Conservation (phyloP, 2,329 filamentous ascomycete species). For the Sporothrix brasiliensis region DNA sequence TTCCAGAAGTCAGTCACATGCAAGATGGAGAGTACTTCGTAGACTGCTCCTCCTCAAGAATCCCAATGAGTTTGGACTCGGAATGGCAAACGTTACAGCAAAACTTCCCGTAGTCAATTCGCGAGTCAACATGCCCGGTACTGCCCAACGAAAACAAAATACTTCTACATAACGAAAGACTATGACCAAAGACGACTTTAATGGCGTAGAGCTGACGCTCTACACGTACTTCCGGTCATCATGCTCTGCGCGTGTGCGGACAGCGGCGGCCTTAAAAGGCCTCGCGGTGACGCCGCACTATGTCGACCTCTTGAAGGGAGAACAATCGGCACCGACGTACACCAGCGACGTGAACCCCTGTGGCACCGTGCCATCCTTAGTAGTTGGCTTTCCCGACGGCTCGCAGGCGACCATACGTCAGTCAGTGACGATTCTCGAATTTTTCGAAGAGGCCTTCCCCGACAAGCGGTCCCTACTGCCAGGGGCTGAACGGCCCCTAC, state of each 20-base stretch:
- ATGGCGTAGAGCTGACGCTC: background rate
- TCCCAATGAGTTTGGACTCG: no score
- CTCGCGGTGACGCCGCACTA: background rate
- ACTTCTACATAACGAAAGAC: background rate
- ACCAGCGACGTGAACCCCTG: background rate
- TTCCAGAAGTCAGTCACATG: background rate
- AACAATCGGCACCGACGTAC: background rate
- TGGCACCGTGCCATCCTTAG: background rate
- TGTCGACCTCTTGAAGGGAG: background rate
- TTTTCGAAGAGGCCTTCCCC: slow-evolving; percentile 11
- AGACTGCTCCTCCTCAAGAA: background rate
- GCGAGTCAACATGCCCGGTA: background rate
- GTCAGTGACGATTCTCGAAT: slow-evolving; percentile 3
- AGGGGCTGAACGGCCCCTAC: background rate
- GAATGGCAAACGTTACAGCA: no score
- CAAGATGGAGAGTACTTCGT: background rate
- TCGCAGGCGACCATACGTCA: slow-evolving; percentile 3
- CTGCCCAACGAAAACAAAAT: no score
- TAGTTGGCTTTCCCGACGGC: background rate
- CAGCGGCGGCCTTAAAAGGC: slow-evolving; percentile 4
- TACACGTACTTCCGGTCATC: slow-evolving; percentile 16
- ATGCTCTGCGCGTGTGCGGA: slow-evolving; percentile 6
- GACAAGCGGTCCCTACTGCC: background rate
- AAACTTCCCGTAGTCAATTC: no score
- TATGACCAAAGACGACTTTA: background rate